phyloP scores from a whole-genome alignment of 169 alveolate species.

The Plasmodium berghei region DNA sequence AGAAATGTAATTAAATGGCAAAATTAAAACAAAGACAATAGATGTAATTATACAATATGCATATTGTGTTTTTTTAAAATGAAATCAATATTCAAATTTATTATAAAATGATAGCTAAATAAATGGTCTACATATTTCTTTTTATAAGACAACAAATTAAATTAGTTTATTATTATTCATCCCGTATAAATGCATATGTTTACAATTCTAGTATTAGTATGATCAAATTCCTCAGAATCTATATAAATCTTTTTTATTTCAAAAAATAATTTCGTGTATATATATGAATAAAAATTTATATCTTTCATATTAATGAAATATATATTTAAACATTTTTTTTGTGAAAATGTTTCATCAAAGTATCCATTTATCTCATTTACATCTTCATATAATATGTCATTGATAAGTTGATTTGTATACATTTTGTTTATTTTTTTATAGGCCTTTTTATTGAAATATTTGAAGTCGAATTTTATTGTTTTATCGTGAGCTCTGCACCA shows the following conservation, averaged over 20 bases:
- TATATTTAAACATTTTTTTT: conserved; percentile 29
- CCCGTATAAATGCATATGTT: neutral
- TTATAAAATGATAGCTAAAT: too few relatives aligned
- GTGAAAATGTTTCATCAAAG: conserved; percentile 46
- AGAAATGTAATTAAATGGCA: neutral
- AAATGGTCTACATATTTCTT: too few relatives aligned
- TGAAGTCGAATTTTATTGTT: conserved; percentile 32
- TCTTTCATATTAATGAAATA: conserved; percentile 45
- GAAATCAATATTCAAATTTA: too few relatives aligned
- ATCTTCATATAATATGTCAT: conserved; percentile 68
- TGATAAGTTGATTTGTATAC: conserved; percentile 35
- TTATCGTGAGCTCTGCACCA: conserved; percentile 15
- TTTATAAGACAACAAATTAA: too few relatives aligned
- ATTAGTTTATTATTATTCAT: too few relatives aligned
- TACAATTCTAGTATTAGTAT: conserved; percentile 62
- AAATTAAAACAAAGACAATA: conserved; percentile 1
- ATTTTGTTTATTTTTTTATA: conserved; percentile 54
- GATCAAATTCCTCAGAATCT: conserved; percentile 61
- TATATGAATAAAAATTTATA: conserved; percentile 37
- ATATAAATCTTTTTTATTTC: conserved; percentile 46
- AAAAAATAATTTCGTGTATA: conserved; percentile 42
- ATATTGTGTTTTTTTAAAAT: too few relatives aligned
- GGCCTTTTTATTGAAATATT: conserved; percentile 70
- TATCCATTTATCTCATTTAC: conserved; percentile 56
- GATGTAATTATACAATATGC: too few relatives aligned